Conservation (phyloP, 2,329 filamentous ascomycete genomes). For the Colletotrichum neosansevieriae region DNA sequence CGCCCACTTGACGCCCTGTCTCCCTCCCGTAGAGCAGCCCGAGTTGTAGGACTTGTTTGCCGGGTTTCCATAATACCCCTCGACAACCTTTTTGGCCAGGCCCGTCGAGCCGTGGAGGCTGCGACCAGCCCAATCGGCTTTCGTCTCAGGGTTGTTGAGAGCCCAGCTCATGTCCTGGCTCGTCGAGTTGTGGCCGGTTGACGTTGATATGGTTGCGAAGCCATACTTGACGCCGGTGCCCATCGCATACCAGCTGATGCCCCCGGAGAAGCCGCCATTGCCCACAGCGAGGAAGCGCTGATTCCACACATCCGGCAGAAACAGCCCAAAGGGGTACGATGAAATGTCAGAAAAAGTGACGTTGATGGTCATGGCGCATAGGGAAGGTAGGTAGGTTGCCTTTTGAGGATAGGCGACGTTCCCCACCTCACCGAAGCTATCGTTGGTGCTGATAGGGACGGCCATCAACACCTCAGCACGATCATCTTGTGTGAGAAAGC, state of each 20-base stretch:
- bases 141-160: constrained; percentile 50
- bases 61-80: constrained; percentile 55
- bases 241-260: constrained; percentile 33
- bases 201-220: constrained; percentile 56
- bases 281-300: constrained; percentile 48
- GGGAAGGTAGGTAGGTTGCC: constrained; percentile 47
- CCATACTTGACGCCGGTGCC: constrained; percentile 54
- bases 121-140: constrained; percentile 55
- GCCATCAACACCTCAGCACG: constrained; percentile 12
- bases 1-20: constrained; percentile 63
- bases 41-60: constrained; percentile 61
- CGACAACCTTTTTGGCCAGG: constrained; percentile 57
- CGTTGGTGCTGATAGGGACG: constrained; percentile 2
- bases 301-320: constrained; percentile 50
- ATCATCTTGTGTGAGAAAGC: not conserved
- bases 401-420: constrained; percentile 45
- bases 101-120: constrained; percentile 62
- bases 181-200: constrained; percentile 57
- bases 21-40: constrained; percentile 66
- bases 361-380: constrained; percentile 49
- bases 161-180: constrained; percentile 52
- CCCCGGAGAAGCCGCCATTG: constrained; percentile 45
- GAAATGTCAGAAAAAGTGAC: constrained; percentile 45
- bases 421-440: constrained; percentile 42
- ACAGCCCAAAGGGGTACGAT: constrained; percentile 48